Percentiles rank a stretch among this genome's conserved stretches.
These are phyloP conservation scores for Dittrichia graveolens DNA, from an alignment of 129 eudicot genomes.

Conservation along the genomic window DNA sequence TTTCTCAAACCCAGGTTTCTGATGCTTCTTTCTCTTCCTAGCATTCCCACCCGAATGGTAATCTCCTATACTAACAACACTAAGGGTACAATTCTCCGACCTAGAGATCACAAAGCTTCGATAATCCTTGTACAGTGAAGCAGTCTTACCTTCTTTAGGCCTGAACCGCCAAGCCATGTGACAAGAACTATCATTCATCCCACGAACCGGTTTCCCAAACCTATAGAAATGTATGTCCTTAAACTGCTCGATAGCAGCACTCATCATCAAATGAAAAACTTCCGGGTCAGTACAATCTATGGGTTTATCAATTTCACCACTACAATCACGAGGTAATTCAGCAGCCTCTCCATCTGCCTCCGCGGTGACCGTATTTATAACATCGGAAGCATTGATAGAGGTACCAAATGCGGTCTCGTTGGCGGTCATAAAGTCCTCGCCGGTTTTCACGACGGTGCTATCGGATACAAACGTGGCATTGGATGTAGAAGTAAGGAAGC, in stretches of 20 bases:
- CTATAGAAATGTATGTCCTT: slow-evolving; percentile 80
- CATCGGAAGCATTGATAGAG: slow-evolving; percentile 57
- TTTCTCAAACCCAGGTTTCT: slow-evolving; percentile 63
- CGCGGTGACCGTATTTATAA: slow-evolving; percentile 16
- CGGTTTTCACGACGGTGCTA: slow-evolving; percentile 68
- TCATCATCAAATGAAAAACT: slow-evolving; percentile 85
- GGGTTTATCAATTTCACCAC: slow-evolving; percentile 57
- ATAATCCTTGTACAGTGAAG: slow-evolving; percentile 77
- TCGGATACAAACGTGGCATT: slow-evolving; percentile 77
- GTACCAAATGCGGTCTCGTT: slow-evolving; percentile 54
- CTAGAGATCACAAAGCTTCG: slow-evolving; percentile 63
- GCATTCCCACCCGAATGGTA: slow-evolving; percentile 91
- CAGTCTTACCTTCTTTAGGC: slow-evolving; percentile 82
- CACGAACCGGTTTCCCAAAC: slow-evolving; percentile 84
- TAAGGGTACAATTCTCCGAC: slow-evolving; percentile 59
- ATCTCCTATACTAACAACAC: slow-evolving; percentile 73
- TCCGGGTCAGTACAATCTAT: slow-evolving; percentile 83
- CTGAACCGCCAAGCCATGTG: slow-evolving; percentile 98
- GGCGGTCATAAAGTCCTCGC: slow-evolving; percentile 75
- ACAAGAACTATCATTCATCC: slow-evolving; percentile 61
- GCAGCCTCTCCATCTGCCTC: slow-evolving; percentile 20
- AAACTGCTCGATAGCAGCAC: slow-evolving; percentile 70
- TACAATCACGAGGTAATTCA: slow-evolving; percentile 47
- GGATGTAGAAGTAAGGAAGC: slow-evolving; percentile 66
- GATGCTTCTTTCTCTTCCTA: slow-evolving; percentile 66